Conservation (phyloP, 2,329 filamentous ascomycete genomes). For the Chaetomiaceae sp. region DNA sequence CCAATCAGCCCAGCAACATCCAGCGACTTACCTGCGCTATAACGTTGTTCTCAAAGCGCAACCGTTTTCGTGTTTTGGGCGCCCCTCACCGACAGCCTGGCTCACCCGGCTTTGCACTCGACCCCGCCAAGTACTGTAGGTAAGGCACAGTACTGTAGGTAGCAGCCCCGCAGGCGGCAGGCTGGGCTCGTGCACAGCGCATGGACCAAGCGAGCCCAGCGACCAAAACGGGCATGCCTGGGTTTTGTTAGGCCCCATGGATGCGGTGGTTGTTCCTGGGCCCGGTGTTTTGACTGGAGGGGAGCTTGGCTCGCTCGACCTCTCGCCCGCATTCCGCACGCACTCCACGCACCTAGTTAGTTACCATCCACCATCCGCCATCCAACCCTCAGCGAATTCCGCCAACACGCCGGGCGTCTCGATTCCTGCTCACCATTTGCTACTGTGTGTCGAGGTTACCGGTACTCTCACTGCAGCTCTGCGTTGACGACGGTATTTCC, state of each 20-base stretch:
- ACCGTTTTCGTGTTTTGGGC: too few relatives aligned
- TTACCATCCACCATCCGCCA: conserved; percentile 1
- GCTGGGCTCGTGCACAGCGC: conserved; percentile 5
- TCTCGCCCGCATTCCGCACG: conserved; percentile 2
- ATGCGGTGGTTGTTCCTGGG: conserved; percentile 11
- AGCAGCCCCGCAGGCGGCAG: conserved; percentile 3
- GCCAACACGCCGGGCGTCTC: conserved; percentile 10
- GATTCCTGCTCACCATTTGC: conserved; percentile 11
- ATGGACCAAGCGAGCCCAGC: conserved; percentile 6
- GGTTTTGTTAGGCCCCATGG: conserved; percentile 14
- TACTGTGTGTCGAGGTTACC: conserved; percentile 9
- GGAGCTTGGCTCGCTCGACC: conserved; percentile 19
- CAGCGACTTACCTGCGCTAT: too few relatives aligned
- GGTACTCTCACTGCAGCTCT: neutral
- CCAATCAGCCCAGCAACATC: too few relatives aligned
- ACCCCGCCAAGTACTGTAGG: too few relatives aligned
- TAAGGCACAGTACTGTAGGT: too few relatives aligned
- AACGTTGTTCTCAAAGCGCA: too few relatives aligned
- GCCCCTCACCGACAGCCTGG: too few relatives aligned
- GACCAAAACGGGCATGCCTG: conserved; percentile 8
- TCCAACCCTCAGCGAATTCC: conserved; percentile 14
- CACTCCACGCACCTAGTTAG: too few relatives aligned
- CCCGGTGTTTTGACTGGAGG: conserved; percentile 6
- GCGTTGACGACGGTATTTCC: neutral
- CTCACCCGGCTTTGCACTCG: too few relatives aligned